These are phyloP conservation scores for Bauhinia variegata DNA, from an alignment of 306 rosid genomes.

Conservation along the genomic window DNA sequence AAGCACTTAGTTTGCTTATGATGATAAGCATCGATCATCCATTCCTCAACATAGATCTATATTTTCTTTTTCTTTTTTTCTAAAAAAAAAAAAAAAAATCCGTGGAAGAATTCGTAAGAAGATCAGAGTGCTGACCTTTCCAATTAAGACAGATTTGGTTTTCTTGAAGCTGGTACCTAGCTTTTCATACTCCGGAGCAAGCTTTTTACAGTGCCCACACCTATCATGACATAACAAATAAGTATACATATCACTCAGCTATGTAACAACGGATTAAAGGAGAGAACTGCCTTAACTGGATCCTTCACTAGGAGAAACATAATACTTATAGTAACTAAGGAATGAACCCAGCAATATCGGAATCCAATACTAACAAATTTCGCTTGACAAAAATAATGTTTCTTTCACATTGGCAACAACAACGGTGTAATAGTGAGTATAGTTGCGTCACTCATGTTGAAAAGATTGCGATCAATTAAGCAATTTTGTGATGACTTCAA, in stretches of 20 bases:
- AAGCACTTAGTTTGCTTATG: no score
- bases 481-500: not conserved
- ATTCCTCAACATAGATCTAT: not conserved
- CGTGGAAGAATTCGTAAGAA: constrained; percentile 15
- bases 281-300: not conserved
- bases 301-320: not conserved
- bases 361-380: no score
- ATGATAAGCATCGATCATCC: not conserved
- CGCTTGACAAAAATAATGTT: no score
- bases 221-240: constrained; percentile 38
- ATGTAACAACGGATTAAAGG: not conserved
- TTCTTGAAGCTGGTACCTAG: constrained; percentile 87
- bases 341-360: not conserved
- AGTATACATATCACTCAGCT: not conserved
- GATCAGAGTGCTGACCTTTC: constrained; percentile 61
- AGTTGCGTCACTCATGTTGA: no score
- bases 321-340: not conserved
- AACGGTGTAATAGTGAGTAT: no score
- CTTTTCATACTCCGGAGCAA: constrained; percentile 94
- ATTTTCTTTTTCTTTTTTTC: no score
- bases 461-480: not conserved
- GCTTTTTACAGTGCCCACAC: constrained; percentile 99
- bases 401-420: no score
- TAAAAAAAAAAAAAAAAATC: no score
- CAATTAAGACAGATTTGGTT: constrained; percentile 80